Conservation (phyloP, 2,329 filamentous ascomycete species). For the Penicillium olsonii region DNA sequence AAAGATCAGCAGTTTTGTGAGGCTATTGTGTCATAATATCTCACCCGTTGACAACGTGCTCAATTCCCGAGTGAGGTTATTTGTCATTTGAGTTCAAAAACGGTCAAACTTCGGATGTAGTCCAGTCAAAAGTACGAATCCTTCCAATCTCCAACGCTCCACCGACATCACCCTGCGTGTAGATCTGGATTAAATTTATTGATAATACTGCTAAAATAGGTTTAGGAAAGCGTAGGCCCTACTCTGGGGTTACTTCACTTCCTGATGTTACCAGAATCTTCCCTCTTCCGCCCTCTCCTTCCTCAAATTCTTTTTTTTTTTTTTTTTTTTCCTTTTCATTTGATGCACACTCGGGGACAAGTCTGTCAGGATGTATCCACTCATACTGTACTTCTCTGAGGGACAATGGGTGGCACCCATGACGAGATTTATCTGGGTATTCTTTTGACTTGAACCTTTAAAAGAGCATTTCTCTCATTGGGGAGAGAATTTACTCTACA, state of each 20-base stretch:
- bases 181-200: neutral
- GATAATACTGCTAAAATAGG: neutral
- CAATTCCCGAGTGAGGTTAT: neutral
- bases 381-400: neutral
- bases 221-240: neutral
- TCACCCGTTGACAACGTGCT: neutral
- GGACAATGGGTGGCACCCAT: neutral
- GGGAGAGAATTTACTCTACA: neutral
- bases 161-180: neutral
- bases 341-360: neutral
- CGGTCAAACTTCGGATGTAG: neutral
- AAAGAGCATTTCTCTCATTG: neutral
- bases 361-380: neutral
- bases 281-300: too few species aligned
- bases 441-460: neutral
- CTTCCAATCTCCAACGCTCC: too few species aligned
- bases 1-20: neutral
- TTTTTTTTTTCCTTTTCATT: neutral
- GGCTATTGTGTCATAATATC: neutral
- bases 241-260: neutral
- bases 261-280: neutral
- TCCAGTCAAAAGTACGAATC: neutral
- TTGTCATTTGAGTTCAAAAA: too few species aligned
- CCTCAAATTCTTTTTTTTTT: neutral
- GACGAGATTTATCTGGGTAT: neutral